phyloP scores from a whole-genome alignment of 2,329 filamentous ascomycete genomes.

The Botrytis byssoidea region DNA sequence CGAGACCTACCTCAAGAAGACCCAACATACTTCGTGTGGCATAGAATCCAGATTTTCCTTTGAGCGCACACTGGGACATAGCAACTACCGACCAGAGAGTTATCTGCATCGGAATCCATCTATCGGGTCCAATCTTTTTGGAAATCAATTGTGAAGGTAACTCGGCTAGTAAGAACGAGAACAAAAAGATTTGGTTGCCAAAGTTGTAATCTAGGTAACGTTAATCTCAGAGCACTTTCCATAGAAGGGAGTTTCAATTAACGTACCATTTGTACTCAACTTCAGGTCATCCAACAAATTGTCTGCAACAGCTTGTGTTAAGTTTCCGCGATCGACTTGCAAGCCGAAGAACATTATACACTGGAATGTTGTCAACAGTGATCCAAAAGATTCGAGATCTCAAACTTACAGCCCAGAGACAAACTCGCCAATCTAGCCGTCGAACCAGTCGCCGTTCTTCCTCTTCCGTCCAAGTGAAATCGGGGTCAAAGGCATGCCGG shows the following conservation, averaged over 20 bases:
- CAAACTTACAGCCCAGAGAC: constrained; percentile 29
- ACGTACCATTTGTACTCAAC: constrained; percentile 44
- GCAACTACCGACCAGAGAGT: constrained; percentile 51
- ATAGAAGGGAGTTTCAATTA: background rate
- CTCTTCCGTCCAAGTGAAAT: constrained; percentile 31
- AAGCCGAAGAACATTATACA: constrained; percentile 62
- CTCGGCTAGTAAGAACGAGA: constrained; percentile 46
- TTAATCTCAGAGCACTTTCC: background rate
- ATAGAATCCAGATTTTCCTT: constrained; percentile 45
- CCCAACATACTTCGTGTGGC: constrained; percentile 43
- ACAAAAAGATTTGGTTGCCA: constrained; percentile 43
- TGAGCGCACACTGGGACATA: constrained; percentile 46
- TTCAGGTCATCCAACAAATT: constrained; percentile 56
- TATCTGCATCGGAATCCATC: constrained; percentile 54
- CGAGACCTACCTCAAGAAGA: constrained; percentile 37
- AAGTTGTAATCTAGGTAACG: constrained; percentile 28
- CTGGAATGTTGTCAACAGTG: constrained; percentile 47
- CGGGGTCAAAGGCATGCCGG: constrained; percentile 31
- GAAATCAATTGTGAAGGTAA: constrained; percentile 49
- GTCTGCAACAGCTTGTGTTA: constrained; percentile 57
- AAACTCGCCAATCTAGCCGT: constrained; percentile 31
- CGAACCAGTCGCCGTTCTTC: constrained; percentile 34
- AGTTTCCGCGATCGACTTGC: constrained; percentile 59
- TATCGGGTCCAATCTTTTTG: constrained; percentile 50
- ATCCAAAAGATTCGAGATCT: background rate